phyloP scores from a whole-genome alignment of 1,139 yeast genomes.

The Sugiyamaella sp. region DNA sequence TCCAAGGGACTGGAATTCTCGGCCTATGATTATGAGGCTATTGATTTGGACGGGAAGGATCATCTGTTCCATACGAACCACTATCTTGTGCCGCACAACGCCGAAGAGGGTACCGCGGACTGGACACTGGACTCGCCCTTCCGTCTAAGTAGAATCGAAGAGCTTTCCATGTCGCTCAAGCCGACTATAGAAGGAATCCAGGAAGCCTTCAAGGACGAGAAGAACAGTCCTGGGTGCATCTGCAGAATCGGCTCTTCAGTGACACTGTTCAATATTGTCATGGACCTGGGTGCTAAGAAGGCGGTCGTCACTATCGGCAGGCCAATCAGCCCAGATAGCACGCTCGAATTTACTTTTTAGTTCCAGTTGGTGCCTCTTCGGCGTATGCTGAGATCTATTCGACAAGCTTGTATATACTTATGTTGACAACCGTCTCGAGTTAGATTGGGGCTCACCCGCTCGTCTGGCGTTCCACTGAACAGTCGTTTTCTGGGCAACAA shows the following conservation, averaged over 20 bases:
- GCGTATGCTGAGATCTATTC: no score
- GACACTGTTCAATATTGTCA: conserved; percentile 33
- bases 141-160: conserved; percentile 27
- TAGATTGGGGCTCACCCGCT: no score
- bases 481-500: not conserved
- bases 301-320: conserved; percentile 29
- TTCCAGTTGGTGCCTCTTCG: no score
- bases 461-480: no score
- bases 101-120: conserved; percentile 21
- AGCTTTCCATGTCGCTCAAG: conserved; percentile 24
- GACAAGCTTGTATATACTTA: no score
- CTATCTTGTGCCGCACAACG: conserved; percentile 28
- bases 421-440: no score
- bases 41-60: conserved; percentile 20
- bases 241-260: conserved; percentile 26
- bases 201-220: conserved; percentile 27
- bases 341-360: conserved; percentile 9
- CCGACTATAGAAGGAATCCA: conserved; percentile 25
- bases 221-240: conserved; percentile 29
- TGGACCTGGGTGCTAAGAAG: conserved; percentile 27
- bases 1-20: conserved; percentile 32
- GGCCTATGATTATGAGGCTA: conserved; percentile 22
- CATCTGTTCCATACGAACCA: conserved; percentile 32
- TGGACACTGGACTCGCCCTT: conserved; percentile 28
- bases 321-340: conserved; percentile 26